A percentile compares a stretch with the other conserved stretches of the same genome.
Conservation (phyloP, 2,329 filamentous ascomycete genomes). For the Graphiopsis chlorocephala region DNA sequence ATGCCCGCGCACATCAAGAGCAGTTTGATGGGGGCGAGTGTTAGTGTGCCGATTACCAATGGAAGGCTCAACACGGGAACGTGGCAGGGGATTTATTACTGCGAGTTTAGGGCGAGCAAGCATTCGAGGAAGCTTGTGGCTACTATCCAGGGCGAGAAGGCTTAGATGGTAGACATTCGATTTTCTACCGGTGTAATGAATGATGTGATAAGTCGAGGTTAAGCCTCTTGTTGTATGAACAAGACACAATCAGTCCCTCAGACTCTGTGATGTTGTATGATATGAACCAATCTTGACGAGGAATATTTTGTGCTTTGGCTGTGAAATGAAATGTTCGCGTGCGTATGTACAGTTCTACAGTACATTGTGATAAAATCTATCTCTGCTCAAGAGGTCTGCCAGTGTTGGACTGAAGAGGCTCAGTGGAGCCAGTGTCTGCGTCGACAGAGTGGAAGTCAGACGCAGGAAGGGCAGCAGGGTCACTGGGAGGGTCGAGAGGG, state of each 20-base stretch:
- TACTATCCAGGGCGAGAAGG: conserved; percentile 85
- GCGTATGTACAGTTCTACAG: conserved; percentile 22
- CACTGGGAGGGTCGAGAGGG: conserved; percentile 64
- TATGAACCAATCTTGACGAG: not conserved
- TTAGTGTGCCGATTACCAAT: conserved; percentile 86
- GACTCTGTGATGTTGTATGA: not conserved
- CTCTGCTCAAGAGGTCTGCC: conserved; percentile 60
- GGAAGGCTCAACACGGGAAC: conserved; percentile 69
- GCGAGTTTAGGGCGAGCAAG: conserved; percentile 77
- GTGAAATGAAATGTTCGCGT: conserved; percentile 1
- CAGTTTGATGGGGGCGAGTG: conserved; percentile 80
- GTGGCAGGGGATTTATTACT: conserved; percentile 92
- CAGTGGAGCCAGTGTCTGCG: conserved; percentile 32
- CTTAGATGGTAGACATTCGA: not conserved
- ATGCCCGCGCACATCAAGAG: conserved; percentile 98
- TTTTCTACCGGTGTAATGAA: not conserved
- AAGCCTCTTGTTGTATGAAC: not conserved
- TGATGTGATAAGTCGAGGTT: not conserved
- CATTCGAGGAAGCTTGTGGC: conserved; percentile 82
- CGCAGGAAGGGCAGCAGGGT: conserved; percentile 58
- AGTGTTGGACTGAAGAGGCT: conserved; percentile 52
- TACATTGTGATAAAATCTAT: conserved; percentile 37
- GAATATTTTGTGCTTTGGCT: not conserved
- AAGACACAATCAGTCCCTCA: not conserved
- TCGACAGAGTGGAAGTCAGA: conserved; percentile 30